Conservation (phyloP, 2,329 filamentous ascomycete genomes). For the Penicillium sp. region DNA sequence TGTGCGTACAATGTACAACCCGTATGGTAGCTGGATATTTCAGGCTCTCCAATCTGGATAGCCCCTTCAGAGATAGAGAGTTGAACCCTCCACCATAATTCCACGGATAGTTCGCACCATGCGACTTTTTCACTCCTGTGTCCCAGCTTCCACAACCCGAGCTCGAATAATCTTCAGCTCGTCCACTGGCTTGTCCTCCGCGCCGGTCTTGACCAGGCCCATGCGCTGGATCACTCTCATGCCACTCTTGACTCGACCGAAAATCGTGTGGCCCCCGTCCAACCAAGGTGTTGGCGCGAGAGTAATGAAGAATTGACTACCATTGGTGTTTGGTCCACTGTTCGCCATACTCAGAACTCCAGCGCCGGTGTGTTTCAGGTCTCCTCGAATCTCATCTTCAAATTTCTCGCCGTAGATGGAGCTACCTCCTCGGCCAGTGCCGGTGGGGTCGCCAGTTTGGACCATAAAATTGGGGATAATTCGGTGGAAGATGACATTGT, state of each 20-base stretch:
- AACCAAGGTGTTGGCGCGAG: conserved; percentile 93
- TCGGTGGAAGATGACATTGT: conserved; percentile 82
- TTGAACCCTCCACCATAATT: neutral
- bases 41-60: neutral
- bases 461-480: conserved; percentile 97
- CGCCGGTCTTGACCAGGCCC: conserved; percentile 79
- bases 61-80: neutral
- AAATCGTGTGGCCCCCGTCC: conserved; percentile 96
- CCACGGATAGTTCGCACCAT: neutral
- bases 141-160: conserved; percentile 63
- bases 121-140: conserved; percentile 38
- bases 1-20: conserved; percentile 1
- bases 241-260: conserved; percentile 82
- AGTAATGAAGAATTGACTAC: conserved; percentile 94
- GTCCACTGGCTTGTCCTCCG: conserved; percentile 76
- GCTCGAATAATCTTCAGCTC: conserved; percentile 78
- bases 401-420: conserved; percentile 94
- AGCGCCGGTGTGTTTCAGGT: conserved; percentile 86
- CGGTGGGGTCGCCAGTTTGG: conserved; percentile 90
- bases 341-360: conserved; percentile 98
- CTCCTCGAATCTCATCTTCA: conserved; percentile 79
- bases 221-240: conserved; percentile 82
- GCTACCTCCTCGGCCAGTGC: conserved; percentile 82
- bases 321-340: conserved; percentile 87
- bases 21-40: conserved; percentile 1